phyloP scores from a whole-genome alignment of 2,329 filamentous ascomycete species.

The Zymoseptoria ardabiliae region DNA sequence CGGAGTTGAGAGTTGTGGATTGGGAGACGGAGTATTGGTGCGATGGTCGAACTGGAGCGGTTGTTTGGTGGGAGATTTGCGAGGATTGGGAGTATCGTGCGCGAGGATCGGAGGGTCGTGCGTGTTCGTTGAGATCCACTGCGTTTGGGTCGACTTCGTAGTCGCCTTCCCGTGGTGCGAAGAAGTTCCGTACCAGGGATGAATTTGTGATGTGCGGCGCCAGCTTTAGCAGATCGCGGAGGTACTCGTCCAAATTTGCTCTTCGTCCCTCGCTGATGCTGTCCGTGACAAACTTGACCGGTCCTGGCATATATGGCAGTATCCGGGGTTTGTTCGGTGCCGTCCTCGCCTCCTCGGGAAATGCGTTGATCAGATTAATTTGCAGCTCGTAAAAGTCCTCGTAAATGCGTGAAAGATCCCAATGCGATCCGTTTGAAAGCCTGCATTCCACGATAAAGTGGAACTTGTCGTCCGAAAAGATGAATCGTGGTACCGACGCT shows the following conservation, averaged over 20 bases:
- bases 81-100: slow-evolving; percentile 41
- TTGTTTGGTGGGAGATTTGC: slow-evolving; percentile 19
- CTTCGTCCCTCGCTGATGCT: slow-evolving; percentile 89
- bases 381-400: slow-evolving; percentile 99
- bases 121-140: slow-evolving; percentile 50
- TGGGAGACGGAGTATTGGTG: slow-evolving; percentile 24
- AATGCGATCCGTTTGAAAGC: slow-evolving; percentile 82
- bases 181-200: slow-evolving; percentile 80
- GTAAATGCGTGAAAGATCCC: slow-evolving; percentile 91
- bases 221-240: slow-evolving; percentile 81
- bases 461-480: slow-evolving; percentile 95
- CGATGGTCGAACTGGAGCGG: slow-evolving; percentile 10
- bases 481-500: slow-evolving; percentile 85
- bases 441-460: slow-evolving; percentile 95
- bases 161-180: slow-evolving; percentile 81
- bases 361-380: slow-evolving; percentile 84
- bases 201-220: slow-evolving; percentile 78
- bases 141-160: slow-evolving; percentile 78
- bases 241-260: slow-evolving; percentile 89
- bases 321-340: slow-evolving; percentile 66
- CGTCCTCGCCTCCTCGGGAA: slow-evolving; percentile 87
- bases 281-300: slow-evolving; percentile 96
- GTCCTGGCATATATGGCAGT: slow-evolving; percentile 94
- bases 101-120: slow-evolving; percentile 63
- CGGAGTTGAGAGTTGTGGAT: background rate